Evolutionary conservation across 2,329 filamentous ascomycete species (phyloP).

Genomic region (Fusarium sp.): DNA sequence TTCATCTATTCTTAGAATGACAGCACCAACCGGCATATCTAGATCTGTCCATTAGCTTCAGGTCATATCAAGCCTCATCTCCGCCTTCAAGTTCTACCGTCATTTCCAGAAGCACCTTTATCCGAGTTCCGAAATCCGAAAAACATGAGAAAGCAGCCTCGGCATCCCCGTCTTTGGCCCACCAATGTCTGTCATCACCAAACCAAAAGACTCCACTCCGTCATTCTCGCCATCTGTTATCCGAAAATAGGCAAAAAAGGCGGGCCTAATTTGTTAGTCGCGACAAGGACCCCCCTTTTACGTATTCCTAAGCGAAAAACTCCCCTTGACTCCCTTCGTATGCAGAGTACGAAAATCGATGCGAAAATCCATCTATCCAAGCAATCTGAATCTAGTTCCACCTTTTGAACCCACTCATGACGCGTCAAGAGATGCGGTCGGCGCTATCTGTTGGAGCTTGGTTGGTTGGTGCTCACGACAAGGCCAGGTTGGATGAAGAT

Average conservation of each 20-base stretch:
- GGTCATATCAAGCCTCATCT: neutral
- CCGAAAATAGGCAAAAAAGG: neutral
- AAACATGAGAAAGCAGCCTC: neutral
- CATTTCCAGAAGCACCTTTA: neutral
- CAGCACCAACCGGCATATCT: neutral
- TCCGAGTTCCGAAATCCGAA: neutral
- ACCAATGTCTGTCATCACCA: neutral
- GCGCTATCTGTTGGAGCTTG: neutral
- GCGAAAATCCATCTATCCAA: neutral
- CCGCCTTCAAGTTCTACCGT: neutral
- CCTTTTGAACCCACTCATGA: neutral
- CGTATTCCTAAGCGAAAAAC: neutral
- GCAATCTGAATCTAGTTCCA: neutral
- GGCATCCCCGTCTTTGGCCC: neutral
- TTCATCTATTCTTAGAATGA: neutral
- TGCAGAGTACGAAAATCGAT: neutral
- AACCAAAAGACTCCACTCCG: neutral
- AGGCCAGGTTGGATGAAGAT: neutral
- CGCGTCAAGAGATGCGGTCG: neutral
- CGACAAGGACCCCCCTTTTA: neutral
- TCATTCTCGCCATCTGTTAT: neutral
- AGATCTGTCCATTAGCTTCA: neutral
- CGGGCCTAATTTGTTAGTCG: neutral
- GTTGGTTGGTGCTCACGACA: neutral
- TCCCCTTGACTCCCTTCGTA: neutral